phyloP scores from a whole-genome alignment of 2,329 filamentous ascomycete genomes.

The Xylariaceae sp. region DNA sequence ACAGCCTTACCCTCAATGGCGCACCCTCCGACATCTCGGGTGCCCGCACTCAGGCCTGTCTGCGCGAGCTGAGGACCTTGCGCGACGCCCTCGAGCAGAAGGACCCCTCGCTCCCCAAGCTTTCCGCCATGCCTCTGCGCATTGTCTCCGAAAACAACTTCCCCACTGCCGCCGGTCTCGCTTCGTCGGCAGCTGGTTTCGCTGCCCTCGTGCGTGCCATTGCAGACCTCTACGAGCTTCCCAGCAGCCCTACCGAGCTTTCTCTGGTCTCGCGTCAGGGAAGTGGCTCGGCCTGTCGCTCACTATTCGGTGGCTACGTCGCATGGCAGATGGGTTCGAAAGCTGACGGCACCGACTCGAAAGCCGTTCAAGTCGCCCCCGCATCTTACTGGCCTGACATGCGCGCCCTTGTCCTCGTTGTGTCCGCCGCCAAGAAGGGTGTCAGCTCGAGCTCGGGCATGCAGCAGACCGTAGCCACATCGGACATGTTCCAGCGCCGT shows the following conservation, averaged over 20 bases:
- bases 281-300: slow-evolving; percentile 90
- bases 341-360: slow-evolving; percentile 78
- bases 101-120: slow-evolving; percentile 72
- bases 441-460: slow-evolving; percentile 91
- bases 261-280: slow-evolving; percentile 89
- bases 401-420: slow-evolving; percentile 87
- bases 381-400: slow-evolving; percentile 93
- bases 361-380: slow-evolving; percentile 83
- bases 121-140: slow-evolving; percentile 71
- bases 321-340: slow-evolving; percentile 81
- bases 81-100: slow-evolving; percentile 70
- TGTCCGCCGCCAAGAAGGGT: slow-evolving; percentile 90
- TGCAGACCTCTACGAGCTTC: slow-evolving; percentile 85
- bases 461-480: slow-evolving; percentile 94
- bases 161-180: slow-evolving; percentile 89
- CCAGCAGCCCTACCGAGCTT: slow-evolving; percentile 75
- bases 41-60: slow-evolving; percentile 89
- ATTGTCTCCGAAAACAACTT: slow-evolving; percentile 99
- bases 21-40: slow-evolving; percentile 78
- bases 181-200: slow-evolving; percentile 66
- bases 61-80: slow-evolving; percentile 76
- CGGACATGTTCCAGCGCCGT: slow-evolving; percentile 76
- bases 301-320: slow-evolving; percentile 91
- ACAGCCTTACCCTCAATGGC: slow-evolving; percentile 82
- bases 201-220: slow-evolving; percentile 76